Percentiles rank a stretch among this genome's conserved stretches.
Evolutionary conservation across 805 yeast species (phyloP).

Genomic region (Hanseniaspora nectarophila): DNA sequence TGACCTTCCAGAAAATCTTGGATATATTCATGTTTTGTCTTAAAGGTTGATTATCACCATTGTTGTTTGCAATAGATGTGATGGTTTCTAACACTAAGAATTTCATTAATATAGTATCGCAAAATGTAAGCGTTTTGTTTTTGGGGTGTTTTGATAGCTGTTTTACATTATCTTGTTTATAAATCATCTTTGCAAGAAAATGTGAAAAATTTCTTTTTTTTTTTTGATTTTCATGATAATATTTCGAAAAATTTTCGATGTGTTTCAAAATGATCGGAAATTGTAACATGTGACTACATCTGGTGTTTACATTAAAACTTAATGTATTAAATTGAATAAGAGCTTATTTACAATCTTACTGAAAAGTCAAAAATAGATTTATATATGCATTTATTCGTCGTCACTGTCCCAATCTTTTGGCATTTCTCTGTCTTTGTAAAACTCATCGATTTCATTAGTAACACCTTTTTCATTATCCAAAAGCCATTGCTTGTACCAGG

Average conservation of each 20-base stretch:
- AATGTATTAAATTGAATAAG: no score
- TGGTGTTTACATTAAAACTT: no score
- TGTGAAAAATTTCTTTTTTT: not conserved
- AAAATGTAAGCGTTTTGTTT: not conserved
- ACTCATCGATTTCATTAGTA: conserved; percentile 34
- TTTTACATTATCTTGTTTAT: no score
- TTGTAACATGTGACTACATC: not conserved
- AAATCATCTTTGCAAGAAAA: not conserved
- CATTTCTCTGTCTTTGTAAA: conserved; percentile 10
- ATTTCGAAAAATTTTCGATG: not conserved
- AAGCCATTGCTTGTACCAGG: conserved; percentile 71
- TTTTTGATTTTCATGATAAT: not conserved
- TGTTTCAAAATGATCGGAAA: not conserved
- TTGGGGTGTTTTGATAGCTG: no score
- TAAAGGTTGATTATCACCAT: conserved; percentile 13
- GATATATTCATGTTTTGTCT: conserved; percentile 16
- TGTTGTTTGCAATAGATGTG: conserved; percentile 10
- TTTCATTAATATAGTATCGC: not conserved
- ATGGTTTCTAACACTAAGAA: conserved; percentile 13
- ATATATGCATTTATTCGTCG: not conserved
- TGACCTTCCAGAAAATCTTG: conserved; percentile 13
- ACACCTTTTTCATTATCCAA: conserved; percentile 44
- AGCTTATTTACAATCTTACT: no score
- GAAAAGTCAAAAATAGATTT: not conserved
- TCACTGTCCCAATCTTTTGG: conserved; percentile 1